Evolutionary conservation across 805 yeast species (phyloP).

Genomic region (Huiozyma naganishii): DNA sequence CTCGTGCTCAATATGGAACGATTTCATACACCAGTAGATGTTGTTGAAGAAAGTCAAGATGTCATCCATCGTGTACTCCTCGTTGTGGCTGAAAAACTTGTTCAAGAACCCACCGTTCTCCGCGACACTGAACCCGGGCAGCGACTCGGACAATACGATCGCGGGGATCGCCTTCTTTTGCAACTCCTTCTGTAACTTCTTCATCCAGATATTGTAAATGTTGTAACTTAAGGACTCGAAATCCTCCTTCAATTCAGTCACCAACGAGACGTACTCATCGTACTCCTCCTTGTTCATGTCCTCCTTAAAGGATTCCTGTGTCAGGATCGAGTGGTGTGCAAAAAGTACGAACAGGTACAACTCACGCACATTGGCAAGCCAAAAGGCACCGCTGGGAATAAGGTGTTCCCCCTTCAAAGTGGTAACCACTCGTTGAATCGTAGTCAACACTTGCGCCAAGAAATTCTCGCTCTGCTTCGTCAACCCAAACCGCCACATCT

Average conservation of each 20-base stretch:
- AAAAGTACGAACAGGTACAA: conserved; percentile 87
- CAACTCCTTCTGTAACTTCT: conserved; percentile 80
- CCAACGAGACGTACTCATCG: conserved; percentile 77
- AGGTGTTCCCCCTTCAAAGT: conserved; percentile 76
- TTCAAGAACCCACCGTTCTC: conserved; percentile 71
- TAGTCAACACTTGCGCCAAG: conserved; percentile 77
- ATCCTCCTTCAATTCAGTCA: conserved; percentile 87
- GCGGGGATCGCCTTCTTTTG: conserved; percentile 93
- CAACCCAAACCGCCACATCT: conserved; percentile 96
- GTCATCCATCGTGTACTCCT: conserved; percentile 88
- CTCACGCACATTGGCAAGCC: conserved; percentile 95
- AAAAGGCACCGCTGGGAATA: conserved; percentile 87
- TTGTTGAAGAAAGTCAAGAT: conserved; percentile 79
- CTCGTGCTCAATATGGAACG: conserved; percentile 75
- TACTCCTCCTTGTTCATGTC: conserved; percentile 88
- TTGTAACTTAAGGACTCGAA: conserved; percentile 87
- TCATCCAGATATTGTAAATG: conserved; percentile 95
- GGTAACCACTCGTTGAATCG: conserved; percentile 76
- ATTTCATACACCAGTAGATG: conserved; percentile 87
- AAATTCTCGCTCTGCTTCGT: conserved; percentile 87
- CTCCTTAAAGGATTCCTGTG: conserved; percentile 64
- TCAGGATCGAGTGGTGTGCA: conserved; percentile 85
- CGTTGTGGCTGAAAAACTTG: conserved; percentile 64
- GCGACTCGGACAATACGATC: conserved; percentile 83
- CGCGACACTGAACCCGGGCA: conserved; percentile 91